phyloP scores from a whole-genome alignment of 2,329 filamentous ascomycete genomes.

The Dryadomyces sulphureus region DNA sequence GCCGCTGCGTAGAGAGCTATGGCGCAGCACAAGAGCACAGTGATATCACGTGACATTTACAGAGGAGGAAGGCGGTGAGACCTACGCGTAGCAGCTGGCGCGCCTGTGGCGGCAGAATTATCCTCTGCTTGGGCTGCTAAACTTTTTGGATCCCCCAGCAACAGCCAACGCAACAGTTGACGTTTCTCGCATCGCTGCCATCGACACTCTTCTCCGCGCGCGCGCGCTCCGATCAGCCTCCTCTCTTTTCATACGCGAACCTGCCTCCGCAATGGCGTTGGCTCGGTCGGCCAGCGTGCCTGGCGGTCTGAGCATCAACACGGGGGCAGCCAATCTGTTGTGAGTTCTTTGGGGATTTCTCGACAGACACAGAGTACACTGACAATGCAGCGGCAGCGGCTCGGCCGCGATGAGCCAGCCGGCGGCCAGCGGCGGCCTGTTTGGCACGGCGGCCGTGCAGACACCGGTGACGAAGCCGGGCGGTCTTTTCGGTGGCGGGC shows the following conservation, averaged over 20 bases:
- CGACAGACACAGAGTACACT: neutral
- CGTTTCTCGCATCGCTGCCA: neutral
- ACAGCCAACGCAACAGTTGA: neutral
- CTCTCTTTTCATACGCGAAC: neutral
- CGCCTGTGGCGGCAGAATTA: neutral
- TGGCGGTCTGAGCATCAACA: conserved; percentile 49
- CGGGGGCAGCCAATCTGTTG: conserved; percentile 43
- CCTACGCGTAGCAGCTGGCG: neutral
- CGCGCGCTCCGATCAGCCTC: neutral
- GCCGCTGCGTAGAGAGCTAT: no score
- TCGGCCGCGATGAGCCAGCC: conserved; percentile 12
- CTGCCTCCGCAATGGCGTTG: conserved; percentile 26
- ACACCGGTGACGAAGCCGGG: conserved; percentile 1
- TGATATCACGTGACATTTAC: neutral
- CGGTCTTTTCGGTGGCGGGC: conserved; percentile 8
- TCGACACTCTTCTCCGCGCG: neutral
- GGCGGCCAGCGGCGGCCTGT: conserved; percentile 8
- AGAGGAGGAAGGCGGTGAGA: neutral
- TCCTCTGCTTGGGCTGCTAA: neutral
- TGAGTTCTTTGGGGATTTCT: conserved; percentile 17
- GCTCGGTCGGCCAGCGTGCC: conserved; percentile 44
- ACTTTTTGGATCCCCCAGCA: neutral
- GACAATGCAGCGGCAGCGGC: conserved; percentile 8
- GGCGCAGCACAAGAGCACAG: no score
- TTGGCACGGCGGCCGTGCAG: conserved; percentile 3